phyloP scores from a whole-genome alignment of 306 rosid genomes.

The Cicer chorassanicum region DNA sequence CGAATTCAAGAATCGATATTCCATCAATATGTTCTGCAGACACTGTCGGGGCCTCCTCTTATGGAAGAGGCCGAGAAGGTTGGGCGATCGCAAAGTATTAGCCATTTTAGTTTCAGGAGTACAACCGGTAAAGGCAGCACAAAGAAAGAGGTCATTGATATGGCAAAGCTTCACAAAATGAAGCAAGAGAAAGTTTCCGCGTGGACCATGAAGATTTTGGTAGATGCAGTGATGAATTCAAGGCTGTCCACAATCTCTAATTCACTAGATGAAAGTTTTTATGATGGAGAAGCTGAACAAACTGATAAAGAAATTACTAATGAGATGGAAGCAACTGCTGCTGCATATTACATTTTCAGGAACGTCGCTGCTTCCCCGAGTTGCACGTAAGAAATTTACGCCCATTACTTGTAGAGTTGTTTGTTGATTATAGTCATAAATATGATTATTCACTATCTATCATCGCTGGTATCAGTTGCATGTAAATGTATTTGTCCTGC shows the following conservation, averaged over 20 bases:
- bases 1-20: conserved; percentile 88
- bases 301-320: conserved; percentile 74
- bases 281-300: conserved; percentile 53
- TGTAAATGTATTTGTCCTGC: not conserved
- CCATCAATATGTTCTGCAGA: conserved; percentile 82
- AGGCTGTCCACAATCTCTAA: conserved; percentile 79
- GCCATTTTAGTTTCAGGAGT: conserved; percentile 73
- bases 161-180: conserved; percentile 75
- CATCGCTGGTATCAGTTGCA: too few relatives aligned
- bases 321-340: conserved; percentile 93
- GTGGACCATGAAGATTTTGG: conserved; percentile 93
- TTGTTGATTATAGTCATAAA: too few relatives aligned
- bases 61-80: conserved; percentile 69
- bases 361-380: conserved; percentile 66
- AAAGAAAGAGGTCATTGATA: conserved; percentile 67
- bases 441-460: too few relatives aligned
- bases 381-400: conserved; percentile 60
- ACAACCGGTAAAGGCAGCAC: conserved; percentile 51
- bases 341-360: conserved; percentile 73
- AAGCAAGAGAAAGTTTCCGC: conserved; percentile 91
- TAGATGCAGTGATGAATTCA: conserved; percentile 82
- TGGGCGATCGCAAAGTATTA: conserved; percentile 55
- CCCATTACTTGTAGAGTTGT: too few relatives aligned
- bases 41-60: conserved; percentile 74
- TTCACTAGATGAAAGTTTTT: conserved; percentile 64